Evolutionary conservation across 208 protist genomes (phyloP).

Genomic region (Phytomonas francai): DNA sequence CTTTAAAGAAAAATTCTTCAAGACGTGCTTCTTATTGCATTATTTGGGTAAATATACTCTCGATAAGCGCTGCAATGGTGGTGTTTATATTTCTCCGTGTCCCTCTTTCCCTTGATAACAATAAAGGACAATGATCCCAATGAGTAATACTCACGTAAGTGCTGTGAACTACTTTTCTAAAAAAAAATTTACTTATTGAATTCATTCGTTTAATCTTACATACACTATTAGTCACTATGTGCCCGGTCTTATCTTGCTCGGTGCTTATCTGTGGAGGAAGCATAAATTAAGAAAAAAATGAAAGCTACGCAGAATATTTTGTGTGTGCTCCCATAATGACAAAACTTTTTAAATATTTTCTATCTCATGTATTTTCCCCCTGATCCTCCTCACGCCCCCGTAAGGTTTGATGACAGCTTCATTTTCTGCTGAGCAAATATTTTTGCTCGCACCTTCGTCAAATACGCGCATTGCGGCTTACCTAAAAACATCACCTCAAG

Average conservation of each 20-base stretch:
- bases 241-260: neutral
- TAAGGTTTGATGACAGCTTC: neutral
- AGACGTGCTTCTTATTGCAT: neutral
- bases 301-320: neutral
- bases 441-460: neutral
- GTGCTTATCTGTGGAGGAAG: constrained; percentile 4
- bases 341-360: neutral
- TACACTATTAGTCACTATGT: neutral
- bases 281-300: neutral
- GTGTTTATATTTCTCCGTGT: neutral
- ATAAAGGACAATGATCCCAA: neutral
- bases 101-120: neutral
- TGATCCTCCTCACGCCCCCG: neutral
- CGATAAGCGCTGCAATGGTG: neutral
- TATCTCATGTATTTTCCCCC: neutral
- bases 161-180: neutral
- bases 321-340: neutral
- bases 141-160: neutral
- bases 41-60: neutral
- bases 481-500: neutral
- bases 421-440: neutral
- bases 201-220: neutral
- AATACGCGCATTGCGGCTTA: neutral
- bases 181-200: neutral
- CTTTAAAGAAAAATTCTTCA: neutral